Evolutionary conservation across 73 alveolate species (phyloP), one percentile per base, ranked within the genome.

Genomic region (Paramecium octaurelia): DNA sequence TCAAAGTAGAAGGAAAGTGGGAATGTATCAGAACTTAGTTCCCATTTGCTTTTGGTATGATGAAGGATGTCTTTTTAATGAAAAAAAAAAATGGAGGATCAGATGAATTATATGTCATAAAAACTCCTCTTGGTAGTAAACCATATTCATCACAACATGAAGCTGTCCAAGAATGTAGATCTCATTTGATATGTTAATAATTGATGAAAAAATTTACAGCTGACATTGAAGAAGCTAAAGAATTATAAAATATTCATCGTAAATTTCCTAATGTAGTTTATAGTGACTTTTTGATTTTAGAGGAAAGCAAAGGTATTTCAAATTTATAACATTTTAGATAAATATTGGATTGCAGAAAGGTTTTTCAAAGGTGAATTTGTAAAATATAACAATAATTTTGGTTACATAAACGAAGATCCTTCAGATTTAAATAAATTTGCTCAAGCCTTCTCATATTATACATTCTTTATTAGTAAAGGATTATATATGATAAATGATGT

Each of bases 31-130:
- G 91, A 80, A 80, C 91, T 23, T 12, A 16, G 6, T 7, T 3
- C 1, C 91, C 91, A 14, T 80, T 80, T 44, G 91, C 91, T 4
- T 80, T 80, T 80, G 91, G 91, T 27, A 80, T 80, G 91, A 80
- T 80, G 91, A 80, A 80, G 11, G 75, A 48, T 42, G 91, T 80
- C 16, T 80, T 31, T 42, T 23, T 80, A 24, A 80, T 80, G 91
- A 80, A 80, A 48, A 75, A 75, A 44, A 46, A 40, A n/a, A 44
- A 80, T 9, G 34, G 34, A 40, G 91, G 42, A 24, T 3, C 43
- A 9, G 48, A 80, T 20, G 76, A 80, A 9, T 80, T 80, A 80
- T 80, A 80, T 80, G 91, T 80, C 8, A 80, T 80, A 14, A 80
- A 80, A 43, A 80, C 75, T 21, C 91, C 91, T 80, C 21, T 80